A percentile compares a stretch with the other conserved stretches of the same genome.
phyloP scores from a whole-genome alignment of 345 rosid species.

The Arabidopsis suecica region DNA sequence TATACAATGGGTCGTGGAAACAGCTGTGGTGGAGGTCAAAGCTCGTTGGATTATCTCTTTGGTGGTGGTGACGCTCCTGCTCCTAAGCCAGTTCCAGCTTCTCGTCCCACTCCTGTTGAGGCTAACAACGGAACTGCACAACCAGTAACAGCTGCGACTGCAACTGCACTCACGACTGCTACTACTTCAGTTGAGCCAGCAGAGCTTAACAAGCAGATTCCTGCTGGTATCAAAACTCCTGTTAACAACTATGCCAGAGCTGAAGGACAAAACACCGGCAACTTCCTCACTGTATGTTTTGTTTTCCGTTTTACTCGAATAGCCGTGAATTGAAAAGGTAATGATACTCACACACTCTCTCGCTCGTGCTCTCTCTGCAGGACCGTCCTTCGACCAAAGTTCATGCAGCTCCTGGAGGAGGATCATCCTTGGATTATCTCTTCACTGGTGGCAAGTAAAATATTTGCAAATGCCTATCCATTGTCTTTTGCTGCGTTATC shows the following conservation, averaged over 20 bases:
- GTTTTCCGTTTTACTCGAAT: not conserved
- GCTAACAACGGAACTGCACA: conserved; percentile 21
- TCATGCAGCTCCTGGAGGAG: conserved; percentile 57
- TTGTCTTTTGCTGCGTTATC: conserved; percentile 14
- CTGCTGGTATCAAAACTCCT: conserved; percentile 68
- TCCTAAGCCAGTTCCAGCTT: conserved; percentile 43
- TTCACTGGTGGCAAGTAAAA: conserved; percentile 47
- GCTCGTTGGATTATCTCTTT: conserved; percentile 80
- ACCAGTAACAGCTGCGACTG: conserved; percentile 26
- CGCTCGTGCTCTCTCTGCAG: conserved; percentile 16
- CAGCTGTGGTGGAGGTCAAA: conserved; percentile 84
- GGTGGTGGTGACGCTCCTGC: conserved; percentile 62
- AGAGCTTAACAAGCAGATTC: conserved; percentile 56
- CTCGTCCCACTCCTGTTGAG: conserved; percentile 44
- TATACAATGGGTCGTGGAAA: conserved; percentile 79
- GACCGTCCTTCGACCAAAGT: conserved; percentile 57
- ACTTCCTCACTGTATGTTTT: conserved; percentile 72
- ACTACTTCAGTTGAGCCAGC: conserved; percentile 45
- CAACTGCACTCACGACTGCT: conserved; percentile 34
- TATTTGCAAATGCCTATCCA: conserved; percentile 29
- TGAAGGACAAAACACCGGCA: conserved; percentile 81
- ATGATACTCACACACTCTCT: not conserved
- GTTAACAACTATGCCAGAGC: conserved; percentile 73
- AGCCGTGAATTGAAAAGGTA: not conserved
- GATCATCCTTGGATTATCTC: conserved; percentile 55